Percentiles rank a stretch among this genome's conserved stretches.
Conservation (phyloP, 78 protist genomes). For the Monosiga brevicollis region DNA sequence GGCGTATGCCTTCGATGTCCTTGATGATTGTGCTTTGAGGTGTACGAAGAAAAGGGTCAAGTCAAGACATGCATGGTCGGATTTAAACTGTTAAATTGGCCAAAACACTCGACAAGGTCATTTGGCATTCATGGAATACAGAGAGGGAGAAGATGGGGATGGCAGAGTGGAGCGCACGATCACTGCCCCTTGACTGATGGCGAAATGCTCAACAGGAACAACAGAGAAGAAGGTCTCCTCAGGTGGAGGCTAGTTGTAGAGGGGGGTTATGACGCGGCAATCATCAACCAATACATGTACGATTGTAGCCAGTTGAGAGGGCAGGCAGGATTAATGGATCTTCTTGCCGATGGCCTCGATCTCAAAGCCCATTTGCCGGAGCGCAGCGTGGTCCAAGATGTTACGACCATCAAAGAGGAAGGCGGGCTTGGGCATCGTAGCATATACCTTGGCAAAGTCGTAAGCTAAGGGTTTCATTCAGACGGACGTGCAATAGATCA, state of each 20-base stretch:
- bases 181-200: neutral
- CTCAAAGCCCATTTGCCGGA: conserved; percentile 67
- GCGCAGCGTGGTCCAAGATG: conserved; percentile 46
- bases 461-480: no score
- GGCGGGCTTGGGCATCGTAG: conserved; percentile 70
- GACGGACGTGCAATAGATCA: no score
- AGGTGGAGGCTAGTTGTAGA: neutral
- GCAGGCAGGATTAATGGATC: neutral
- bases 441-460: conserved; percentile 41
- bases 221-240: neutral
- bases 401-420: conserved; percentile 85
- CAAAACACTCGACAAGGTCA: no score
- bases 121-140: no score
- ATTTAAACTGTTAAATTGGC: no score
- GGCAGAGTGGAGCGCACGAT: neutral
- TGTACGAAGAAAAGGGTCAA: no score
- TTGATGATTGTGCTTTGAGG: no score
- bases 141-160: neutral
- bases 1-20: no score
- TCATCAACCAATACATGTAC: neutral
- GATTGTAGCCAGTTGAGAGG: neutral
- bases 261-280: neutral
- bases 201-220: neutral
- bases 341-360: conserved; percentile 48
- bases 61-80: no score